phyloP scores from a whole-genome alignment of 148 eudicot genomes.

The Chenopodium quinoa region DNA sequence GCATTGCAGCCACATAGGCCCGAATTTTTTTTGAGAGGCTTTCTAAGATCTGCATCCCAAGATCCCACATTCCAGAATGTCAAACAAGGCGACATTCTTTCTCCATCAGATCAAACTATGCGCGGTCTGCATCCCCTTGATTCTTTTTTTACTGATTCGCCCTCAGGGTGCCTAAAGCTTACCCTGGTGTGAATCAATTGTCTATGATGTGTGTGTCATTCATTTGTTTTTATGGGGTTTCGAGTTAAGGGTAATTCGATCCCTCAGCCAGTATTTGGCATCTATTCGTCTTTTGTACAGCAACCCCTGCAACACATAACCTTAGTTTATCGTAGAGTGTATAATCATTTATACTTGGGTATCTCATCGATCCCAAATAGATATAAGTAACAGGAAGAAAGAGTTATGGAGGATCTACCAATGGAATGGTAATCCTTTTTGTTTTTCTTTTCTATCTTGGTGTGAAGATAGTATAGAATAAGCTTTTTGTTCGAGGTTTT shows the following conservation, averaged over 20 bases:
- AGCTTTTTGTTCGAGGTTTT: conserved; percentile 21
- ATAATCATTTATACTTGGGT: conserved; percentile 61
- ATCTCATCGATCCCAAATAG: conserved; percentile 53
- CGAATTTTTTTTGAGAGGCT: conserved; percentile 56
- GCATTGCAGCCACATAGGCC: conserved; percentile 67
- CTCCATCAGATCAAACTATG: conserved; percentile 34
- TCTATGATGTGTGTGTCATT: conserved; percentile 43
- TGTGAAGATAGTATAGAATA: conserved; percentile 55
- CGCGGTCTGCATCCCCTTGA: conserved; percentile 40
- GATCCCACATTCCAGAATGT: conserved; percentile 39
- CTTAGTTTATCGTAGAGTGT: conserved; percentile 45
- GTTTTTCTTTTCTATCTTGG: conserved; percentile 27
- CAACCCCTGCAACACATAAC: conserved; percentile 38
- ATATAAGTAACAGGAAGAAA: conserved; percentile 25
- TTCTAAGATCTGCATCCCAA: conserved; percentile 51
- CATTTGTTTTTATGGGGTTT: conserved; percentile 45
- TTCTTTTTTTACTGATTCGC: conserved; percentile 26
- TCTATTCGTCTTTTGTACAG: conserved; percentile 53
- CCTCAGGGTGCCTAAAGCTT: conserved; percentile 29
- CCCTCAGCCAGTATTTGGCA: conserved; percentile 38
- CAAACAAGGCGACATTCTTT: conserved; percentile 29
- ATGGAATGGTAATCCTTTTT: conserved; percentile 41
- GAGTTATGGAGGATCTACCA: conserved; percentile 46
- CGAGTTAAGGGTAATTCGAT: conserved; percentile 44
- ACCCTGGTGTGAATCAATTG: conserved; percentile 30